These are phyloP conservation scores for Tritrichomonas musculus DNA, from an alignment of 208 protist species.

Conservation along the genomic window DNA sequence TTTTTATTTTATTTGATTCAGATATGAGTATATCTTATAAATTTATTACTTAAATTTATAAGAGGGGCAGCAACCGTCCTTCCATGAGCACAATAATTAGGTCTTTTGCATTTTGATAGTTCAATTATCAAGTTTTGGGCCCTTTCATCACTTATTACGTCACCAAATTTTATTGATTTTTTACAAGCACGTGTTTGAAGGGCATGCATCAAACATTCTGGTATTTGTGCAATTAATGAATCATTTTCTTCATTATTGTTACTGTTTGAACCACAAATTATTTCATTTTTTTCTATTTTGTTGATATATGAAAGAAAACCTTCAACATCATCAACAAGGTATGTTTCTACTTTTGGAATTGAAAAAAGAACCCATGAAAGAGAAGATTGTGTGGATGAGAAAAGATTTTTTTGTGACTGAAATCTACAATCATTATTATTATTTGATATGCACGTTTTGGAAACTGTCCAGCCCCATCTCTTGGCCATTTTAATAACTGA, in stretches of 20 bases:
- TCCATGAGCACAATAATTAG: conserved; percentile 10
- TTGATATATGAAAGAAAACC: neutral
- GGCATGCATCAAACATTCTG: neutral
- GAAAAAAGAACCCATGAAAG: neutral
- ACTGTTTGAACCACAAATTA: neutral
- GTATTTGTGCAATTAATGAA: too few relatives aligned
- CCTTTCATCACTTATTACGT: neutral
- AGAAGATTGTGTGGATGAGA: too few relatives aligned
- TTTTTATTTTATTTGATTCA: too few relatives aligned
- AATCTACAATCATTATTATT: too few relatives aligned
- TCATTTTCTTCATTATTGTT: too few relatives aligned
- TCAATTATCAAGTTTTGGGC: neutral
- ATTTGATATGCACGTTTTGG: too few relatives aligned
- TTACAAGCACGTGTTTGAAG: neutral
- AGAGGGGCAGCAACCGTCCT: neutral
- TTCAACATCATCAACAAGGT: neutral
- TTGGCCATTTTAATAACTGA: too few relatives aligned
- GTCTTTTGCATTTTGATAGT: neutral
- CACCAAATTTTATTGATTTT: neutral
- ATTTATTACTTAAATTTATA: neutral
- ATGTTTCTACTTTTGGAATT: neutral
- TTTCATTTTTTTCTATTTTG: too few relatives aligned
- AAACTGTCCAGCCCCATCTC: conserved; percentile 9
- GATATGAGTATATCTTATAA: too few relatives aligned
- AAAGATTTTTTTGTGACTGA: too few relatives aligned